These are phyloP conservation scores for Pythium vanterpoolii DNA, from an alignment of 352 stramenopile species.

Conservation along the genomic window DNA sequence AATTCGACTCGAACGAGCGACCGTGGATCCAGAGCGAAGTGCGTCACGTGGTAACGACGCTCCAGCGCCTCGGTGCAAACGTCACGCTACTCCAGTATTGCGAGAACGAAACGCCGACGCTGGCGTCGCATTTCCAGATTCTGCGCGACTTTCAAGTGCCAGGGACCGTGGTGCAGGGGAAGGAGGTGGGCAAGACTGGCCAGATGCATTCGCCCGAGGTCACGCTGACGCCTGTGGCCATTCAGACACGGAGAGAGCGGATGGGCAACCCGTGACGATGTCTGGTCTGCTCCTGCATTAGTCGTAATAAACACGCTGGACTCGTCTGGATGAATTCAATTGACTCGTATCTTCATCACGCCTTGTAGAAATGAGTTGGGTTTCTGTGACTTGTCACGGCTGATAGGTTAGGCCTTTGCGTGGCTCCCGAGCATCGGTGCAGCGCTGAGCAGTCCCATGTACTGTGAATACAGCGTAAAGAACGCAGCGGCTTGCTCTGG, in stretches of 20 bases:
- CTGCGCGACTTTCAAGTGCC: conserved; percentile 14
- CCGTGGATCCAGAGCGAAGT: conserved; percentile 55
- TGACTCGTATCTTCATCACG: too few relatives aligned
- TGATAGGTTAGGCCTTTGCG: too few relatives aligned
- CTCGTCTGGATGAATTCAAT: too few relatives aligned
- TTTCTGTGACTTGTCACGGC: too few relatives aligned
- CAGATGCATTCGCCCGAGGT: conserved; percentile 13
- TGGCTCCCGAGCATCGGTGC: neutral
- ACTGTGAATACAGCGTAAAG: conserved; percentile 36
- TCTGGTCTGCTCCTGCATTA: too few relatives aligned
- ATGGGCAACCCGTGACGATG: too few relatives aligned
- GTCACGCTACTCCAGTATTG: conserved; percentile 11
- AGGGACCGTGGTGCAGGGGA: too few relatives aligned
- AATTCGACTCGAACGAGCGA: conserved; percentile 39
- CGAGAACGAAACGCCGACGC: conserved; percentile 3
- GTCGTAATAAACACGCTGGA: too few relatives aligned
- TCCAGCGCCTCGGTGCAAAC: conserved; percentile 1
- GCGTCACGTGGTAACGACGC: conserved; percentile 7
- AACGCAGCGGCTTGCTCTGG: conserved; percentile 28
- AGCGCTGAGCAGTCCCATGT: conserved; percentile 39
- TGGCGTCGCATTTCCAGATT: conserved; percentile 14
- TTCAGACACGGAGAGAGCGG: conserved; percentile 19
- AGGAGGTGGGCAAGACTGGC: conserved; percentile 10
- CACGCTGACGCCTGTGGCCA: conserved; percentile 3
- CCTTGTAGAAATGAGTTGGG: too few relatives aligned